Evolutionary conservation across 805 yeast genomes (phyloP), one percentile per base, ranked within the genome.

Genomic region (Kodamaea jinghongensis): DNA sequence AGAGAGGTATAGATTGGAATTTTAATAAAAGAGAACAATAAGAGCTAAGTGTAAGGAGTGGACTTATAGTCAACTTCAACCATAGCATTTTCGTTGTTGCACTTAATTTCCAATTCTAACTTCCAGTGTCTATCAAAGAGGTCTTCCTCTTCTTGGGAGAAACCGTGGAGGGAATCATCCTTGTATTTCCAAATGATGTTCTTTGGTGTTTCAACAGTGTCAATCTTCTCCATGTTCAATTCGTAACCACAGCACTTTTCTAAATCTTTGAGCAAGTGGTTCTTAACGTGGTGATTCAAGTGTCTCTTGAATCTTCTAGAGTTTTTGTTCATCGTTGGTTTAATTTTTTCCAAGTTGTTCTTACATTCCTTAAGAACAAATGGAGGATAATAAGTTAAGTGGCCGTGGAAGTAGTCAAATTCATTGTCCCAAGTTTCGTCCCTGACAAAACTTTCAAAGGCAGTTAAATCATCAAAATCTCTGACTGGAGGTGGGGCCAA

Each of bases 401-500:
- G 81, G 27, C 86, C 85, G 54, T 82, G 84, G 48, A 81, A 65
- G 51, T 79, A 75, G 55, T 79, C 86, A 49, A 75, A 80, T 44
- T 84, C 90, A 46, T 83, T 80, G 58, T 83, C 90, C 75, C 86
- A 82, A 3, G 84, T 77, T 54, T 83, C 90, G 55, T 81, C 86
- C 53, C 79, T 73, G 43, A 84, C 66, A 58, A 69, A 84, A 17
- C 71, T 68, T 54, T 81, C 87, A 54, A 84, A 84, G 12, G 77
- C 70, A 13, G 67, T 68, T 44, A 84, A 61, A 38, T 76, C 82
- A 34, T 84, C 90, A 60, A 84, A 84, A 33, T 69, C 72, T 33
- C 65, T 60, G 38, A 60, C 44, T 41, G 71, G 69, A 16, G 74
- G 73, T n/a, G 72, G 69, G 28, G 48, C 51, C 47, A 68, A 55